Percentiles rank a stretch among this genome's conserved stretches.
Evolutionary conservation across 805 yeast species (phyloP).

Genomic region (Wickerhamomyces strasburgensis): DNA sequence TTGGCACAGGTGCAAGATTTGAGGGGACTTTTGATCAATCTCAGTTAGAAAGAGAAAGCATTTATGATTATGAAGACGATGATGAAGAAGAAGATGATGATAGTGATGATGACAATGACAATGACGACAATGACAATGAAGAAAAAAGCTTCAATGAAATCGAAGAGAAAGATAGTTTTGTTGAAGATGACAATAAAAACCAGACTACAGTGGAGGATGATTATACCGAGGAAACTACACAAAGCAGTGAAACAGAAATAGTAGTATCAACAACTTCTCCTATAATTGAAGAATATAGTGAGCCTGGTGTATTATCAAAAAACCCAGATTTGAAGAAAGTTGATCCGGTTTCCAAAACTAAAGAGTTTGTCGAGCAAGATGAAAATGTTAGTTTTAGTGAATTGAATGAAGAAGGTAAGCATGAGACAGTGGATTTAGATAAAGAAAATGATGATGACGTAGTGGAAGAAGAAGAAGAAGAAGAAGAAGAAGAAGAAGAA

Average conservation of each 20-base stretch:
- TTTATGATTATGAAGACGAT: constrained; percentile 2
- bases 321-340: no score
- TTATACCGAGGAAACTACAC: no score
- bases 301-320: no score
- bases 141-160: no score
- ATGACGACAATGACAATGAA: constrained; percentile 1
- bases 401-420: not conserved
- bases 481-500: not conserved
- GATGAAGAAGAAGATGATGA: constrained; percentile 1
- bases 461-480: not conserved
- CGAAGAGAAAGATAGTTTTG: no score
- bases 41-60: constrained; percentile 10
- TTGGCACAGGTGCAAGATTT: constrained; percentile 60
- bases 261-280: no score
- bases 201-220: no score
- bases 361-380: no score
- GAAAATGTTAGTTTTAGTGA: not conserved
- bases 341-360: no score
- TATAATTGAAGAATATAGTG: no score
- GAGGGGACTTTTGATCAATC: constrained; percentile 38
- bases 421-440: not conserved
- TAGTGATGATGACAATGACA: not conserved
- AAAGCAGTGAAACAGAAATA: no score
- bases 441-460: constrained; percentile 1
- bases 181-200: no score